Evolutionary conservation across 805 yeast genomes (phyloP), one percentile per base, ranked within the genome.

Genomic region (Kodamaea lidongshanica): DNA sequence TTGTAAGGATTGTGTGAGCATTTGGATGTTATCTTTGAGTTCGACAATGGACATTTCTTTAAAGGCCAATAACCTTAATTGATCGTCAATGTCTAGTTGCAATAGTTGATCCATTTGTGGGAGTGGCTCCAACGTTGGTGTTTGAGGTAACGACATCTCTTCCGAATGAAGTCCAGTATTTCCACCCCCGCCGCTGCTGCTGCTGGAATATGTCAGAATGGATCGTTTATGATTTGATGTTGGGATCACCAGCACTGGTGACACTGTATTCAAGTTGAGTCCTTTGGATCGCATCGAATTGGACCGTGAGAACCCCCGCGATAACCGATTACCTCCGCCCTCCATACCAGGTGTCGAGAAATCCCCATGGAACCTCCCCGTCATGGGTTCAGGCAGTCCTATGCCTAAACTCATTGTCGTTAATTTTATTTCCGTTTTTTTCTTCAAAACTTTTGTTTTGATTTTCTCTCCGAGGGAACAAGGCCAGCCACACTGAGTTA

Each of bases 11-110:
- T 39, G 42, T 12, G 44, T 48, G 44, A 79, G 35, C 13, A 59
- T 66, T 24, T 66, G 67, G 15, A 78, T 65, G 27, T 62, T 58
- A 40, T 74, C 77, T 39, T 75, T 78, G 24, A 79, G 52, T 41
- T 80, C 87, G 28, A 80, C 67, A 16, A 80, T 59, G 15, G 70
- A 71, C 72, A 77, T 72, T 47, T 81, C 92, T 45, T 78, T 80
- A 23, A 73, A 58, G 0, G 89, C 89, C 25, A 81, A 54, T 6
- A 67, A 56, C 38, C 84, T 65, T 28, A 80, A 53, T 28, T 77
- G 70, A 4, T 68, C 72, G 34, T 73, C 74, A 5, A 78, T 58
- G 23, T 66, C 74, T 5, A 48, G 37, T 3, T 28, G 30, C 6
- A 34, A 28, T 9, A 62, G 44, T 26, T 53, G 54, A 14, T 52